Evolutionary conservation across 306 rosid species (phyloP).

Genomic region (Prunus campanulata): DNA sequence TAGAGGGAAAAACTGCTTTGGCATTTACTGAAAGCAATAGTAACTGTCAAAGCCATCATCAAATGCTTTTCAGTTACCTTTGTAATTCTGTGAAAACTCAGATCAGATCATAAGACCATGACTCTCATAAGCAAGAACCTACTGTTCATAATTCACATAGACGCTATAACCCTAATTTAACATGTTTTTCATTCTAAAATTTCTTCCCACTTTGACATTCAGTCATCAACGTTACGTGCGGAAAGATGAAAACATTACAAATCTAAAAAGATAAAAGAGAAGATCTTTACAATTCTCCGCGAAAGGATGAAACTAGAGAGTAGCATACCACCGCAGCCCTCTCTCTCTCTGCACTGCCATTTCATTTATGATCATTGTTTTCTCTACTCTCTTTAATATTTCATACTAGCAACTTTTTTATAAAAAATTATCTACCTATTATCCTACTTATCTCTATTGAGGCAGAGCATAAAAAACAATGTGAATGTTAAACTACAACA

Average conservation of each 20-base stretch:
- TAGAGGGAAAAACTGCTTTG: too few relatives aligned
- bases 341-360: constrained; percentile 13
- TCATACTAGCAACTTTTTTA: constrained; percentile 11
- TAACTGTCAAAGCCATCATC: too few relatives aligned
- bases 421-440: constrained; percentile 21
- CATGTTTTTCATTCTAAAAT: too few relatives aligned
- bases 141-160: not conserved
- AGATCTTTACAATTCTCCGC: constrained; percentile 41
- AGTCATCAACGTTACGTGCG: constrained; percentile 16
- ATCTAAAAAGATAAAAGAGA: constrained; percentile 30
- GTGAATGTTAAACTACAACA: constrained; percentile 53
- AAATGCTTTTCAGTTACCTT: too few relatives aligned
- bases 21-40: too few relatives aligned
- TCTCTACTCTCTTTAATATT: constrained; percentile 32
- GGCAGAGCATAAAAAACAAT: constrained; percentile 31
- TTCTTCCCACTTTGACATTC: not conserved
- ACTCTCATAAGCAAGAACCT: not conserved
- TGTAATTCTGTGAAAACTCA: too few relatives aligned
- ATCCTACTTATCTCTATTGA: constrained; percentile 38
- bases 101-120: not conserved
- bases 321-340: constrained; percentile 8
- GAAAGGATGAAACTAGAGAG: constrained; percentile 19
- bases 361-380: constrained; percentile 1
- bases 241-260: constrained; percentile 32
- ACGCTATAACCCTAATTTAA: too few relatives aligned